A percentile compares a stretch with the other conserved stretches of the same genome.
Evolutionary conservation across 306 rosid genomes (phyloP).

Genomic region (Quercus ilex): DNA sequence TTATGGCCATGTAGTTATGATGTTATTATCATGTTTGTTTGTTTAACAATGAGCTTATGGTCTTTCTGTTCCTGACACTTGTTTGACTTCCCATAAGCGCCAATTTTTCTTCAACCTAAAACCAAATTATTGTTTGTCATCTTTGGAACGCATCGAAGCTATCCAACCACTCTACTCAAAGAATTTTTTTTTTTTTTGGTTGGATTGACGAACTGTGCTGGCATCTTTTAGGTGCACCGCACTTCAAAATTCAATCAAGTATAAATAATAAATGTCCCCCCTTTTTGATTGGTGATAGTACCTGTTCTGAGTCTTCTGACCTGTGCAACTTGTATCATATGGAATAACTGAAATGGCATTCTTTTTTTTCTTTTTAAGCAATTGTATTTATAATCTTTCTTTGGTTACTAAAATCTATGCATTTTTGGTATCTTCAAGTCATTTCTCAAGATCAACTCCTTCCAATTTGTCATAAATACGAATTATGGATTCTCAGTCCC

Average conservation of each 20-base stretch:
- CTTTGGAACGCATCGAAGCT: not conserved
- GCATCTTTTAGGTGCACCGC: not conserved
- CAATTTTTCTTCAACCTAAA: not conserved
- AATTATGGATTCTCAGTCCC: slow-evolving; percentile 13
- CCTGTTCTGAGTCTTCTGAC: not conserved
- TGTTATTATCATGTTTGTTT: no score
- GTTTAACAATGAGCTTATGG: no score
- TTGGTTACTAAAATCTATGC: not conserved
- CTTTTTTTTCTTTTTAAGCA: not conserved
- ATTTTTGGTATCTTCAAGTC: not conserved
- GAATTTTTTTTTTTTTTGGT: not conserved
- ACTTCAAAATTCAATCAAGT: not conserved
- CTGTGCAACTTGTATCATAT: not conserved
- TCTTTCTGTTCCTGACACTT: not conserved
- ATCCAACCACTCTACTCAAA: not conserved
- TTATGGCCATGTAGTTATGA: not conserved
- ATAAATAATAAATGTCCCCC: not conserved
- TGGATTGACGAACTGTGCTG: not conserved
- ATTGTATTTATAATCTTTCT: not conserved
- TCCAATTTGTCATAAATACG: slow-evolving; percentile 6
- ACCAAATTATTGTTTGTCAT: not conserved
- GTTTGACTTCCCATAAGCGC: not conserved
- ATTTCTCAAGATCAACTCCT: not conserved
- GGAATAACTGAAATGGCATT: not conserved
- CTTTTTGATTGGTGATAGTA: not conserved